Percentiles rank a stretch among this genome's conserved stretches.
These are phyloP conservation scores for Aureobasidium leucospermi DNA, from an alignment of 2,329 filamentous ascomycete genomes.

Conservation along the genomic window DNA sequence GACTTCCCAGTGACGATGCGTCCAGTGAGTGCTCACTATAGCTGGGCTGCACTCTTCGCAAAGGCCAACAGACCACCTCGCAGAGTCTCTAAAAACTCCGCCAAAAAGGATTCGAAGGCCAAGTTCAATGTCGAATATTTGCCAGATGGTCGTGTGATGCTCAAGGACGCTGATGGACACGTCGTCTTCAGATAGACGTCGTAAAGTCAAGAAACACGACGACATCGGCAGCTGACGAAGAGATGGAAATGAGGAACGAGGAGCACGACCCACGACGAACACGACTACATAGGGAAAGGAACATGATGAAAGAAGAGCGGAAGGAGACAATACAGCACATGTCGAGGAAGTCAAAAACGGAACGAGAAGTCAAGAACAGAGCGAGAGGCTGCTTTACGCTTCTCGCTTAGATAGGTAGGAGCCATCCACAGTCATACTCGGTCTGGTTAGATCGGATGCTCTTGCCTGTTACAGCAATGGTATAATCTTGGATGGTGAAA, in stretches of 20 bases:
- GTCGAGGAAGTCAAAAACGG: background rate
- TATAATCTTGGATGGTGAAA: too few species aligned
- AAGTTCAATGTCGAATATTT: background rate
- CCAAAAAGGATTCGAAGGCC: background rate
- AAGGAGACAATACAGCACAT: background rate
- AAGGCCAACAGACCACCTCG: background rate
- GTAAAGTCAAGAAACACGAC: too few species aligned
- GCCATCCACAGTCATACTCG: background rate
- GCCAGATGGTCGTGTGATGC: background rate
- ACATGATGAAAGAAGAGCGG: background rate
- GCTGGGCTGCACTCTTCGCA: constrained; percentile 4
- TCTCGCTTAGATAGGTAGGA: background rate
- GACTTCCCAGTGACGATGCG: constrained; percentile 1
- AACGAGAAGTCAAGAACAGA: background rate
- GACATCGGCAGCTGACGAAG: too few species aligned
- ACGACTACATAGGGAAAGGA: too few species aligned
- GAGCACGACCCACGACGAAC: too few species aligned
- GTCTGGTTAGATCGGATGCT: background rate
- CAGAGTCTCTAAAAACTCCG: background rate
- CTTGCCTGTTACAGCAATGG: background rate
- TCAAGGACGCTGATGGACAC: background rate
- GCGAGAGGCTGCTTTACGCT: background rate
- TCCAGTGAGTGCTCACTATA: background rate
- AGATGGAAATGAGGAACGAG: too few species aligned
- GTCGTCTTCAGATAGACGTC: background rate